Evolutionary conservation across 1,139 yeast genomes (phyloP), one percentile per base, ranked within the genome.

Genomic region (Protomyces inundatus): DNA sequence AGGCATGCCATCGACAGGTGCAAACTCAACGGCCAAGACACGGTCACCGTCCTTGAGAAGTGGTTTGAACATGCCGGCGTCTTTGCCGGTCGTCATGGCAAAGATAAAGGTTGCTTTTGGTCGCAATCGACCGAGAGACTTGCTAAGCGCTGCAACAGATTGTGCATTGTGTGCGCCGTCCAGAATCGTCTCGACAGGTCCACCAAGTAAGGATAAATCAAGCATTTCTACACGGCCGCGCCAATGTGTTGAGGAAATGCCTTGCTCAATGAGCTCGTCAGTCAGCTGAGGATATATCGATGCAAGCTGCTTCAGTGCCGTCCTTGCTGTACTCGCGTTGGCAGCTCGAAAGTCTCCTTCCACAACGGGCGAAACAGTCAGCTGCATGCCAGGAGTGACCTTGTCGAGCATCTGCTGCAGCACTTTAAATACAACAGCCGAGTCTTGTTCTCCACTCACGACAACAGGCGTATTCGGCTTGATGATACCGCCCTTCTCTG

Each of bases 151-250:
- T 6, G 35, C 55, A n/a, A 61, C 45, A 9, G 97, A 88, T 71
- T 93, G 98, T 52, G 82, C 77, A 0, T 98, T 95, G 71, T 95
- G 99, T 0, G 98, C 98, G 45, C 99, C 99, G 75, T 95, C 99
- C 12, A 93, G 77, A 69, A 79, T 84, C 95, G 97, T 91, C n/a
- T 82, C 81, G n/a, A n/a, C 42, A 7, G 53, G 14, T 2, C 60
- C 64, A 5, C 59, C 64, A 42, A 87, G 74, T 3, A 77, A 78
- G 52, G 76, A 81, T 53, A 80, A 79, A 4, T 74, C 72, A 39
- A 90, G 76, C 3, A 84, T 80, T 75, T 93, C 98, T 71, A 98
- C 91, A 69, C 99, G 81, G 0, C 99, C 99, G 30, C 95, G 95
- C 97, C 98, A 93, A 54, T 80, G 77, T 0, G 97, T 88, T 1